phyloP scores from a whole-genome alignment of 345 rosid species.

The Excoecaria agallocha region DNA sequence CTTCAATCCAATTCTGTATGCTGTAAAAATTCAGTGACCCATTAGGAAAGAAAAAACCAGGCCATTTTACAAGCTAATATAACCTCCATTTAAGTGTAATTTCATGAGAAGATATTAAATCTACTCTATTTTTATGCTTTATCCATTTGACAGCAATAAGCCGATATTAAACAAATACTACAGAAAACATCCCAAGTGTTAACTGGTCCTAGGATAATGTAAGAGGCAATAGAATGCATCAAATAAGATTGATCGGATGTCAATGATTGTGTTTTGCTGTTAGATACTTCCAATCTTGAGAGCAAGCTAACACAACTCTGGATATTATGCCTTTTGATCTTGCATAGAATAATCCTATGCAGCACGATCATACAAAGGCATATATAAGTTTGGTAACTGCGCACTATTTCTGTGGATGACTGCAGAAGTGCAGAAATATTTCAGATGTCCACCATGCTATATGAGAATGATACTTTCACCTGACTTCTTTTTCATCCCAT shows the following conservation, averaged over 20 bases:
- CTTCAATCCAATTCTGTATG: conserved; percentile 92
- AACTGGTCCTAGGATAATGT: background rate
- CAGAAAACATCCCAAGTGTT: background rate
- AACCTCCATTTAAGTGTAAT: background rate
- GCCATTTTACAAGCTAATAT: background rate
- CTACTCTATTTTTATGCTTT: background rate
- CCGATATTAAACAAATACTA: background rate
- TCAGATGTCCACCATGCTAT: background rate
- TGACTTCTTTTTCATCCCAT: background rate
- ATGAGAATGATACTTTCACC: background rate
- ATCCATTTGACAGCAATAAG: background rate
- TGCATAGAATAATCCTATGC: conserved; percentile 1
- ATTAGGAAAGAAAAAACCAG: conserved; percentile 7
- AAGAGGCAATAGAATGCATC: background rate
- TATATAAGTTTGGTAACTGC: background rate
- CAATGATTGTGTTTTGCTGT: background rate
- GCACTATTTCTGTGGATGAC: background rate
- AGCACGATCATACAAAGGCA: background rate
- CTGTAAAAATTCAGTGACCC: conserved; percentile 35
- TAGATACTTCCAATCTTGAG: conserved; percentile 1
- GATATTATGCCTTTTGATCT: background rate
- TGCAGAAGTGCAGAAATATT: background rate
- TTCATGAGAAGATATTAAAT: background rate
- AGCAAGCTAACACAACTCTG: background rate
- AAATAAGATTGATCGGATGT: background rate